A percentile compares a stretch with the other conserved stretches of the same genome.
phyloP scores from a whole-genome alignment of 2,329 filamentous ascomycete species.

The Trichoderma sp. region DNA sequence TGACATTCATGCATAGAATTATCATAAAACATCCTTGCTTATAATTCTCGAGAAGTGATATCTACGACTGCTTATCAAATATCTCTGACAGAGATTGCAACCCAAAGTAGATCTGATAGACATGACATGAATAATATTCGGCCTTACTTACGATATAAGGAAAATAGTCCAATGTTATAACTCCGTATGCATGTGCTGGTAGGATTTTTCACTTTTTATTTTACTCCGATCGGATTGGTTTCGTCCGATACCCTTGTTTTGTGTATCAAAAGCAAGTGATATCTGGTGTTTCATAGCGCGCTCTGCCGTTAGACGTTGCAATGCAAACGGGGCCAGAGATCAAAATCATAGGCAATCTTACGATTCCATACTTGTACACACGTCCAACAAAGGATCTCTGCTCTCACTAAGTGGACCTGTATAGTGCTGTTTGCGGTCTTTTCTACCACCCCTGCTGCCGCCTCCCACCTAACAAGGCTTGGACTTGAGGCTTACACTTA shows the following conservation, averaged over 20 bases:
- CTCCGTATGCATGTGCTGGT: not conserved
- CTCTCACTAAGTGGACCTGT: not conserved
- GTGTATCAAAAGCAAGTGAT: not conserved
- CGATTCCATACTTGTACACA: not conserved
- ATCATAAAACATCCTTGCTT: not conserved
- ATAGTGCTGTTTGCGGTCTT: not conserved
- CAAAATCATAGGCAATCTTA: not conserved
- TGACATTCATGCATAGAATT: not conserved
- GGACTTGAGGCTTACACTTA: not conserved
- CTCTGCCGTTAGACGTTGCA: not conserved
- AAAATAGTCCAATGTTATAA: not conserved
- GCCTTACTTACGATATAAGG: not conserved
- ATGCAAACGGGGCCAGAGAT: not conserved
- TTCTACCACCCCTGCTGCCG: not conserved
- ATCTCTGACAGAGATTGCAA: not conserved
- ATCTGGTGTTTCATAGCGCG: not conserved
- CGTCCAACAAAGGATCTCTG: not conserved
- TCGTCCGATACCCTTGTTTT: not conserved
- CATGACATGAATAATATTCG: not conserved
- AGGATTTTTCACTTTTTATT: not conserved
- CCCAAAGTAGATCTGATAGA: not conserved
- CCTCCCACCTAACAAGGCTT: not conserved
- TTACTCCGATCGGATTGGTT: not conserved
- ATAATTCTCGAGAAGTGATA: not conserved
- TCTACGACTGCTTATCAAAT: not conserved